Percentiles rank a stretch among this genome's conserved stretches.
Evolutionary conservation across 2,329 filamentous ascomycete genomes (phyloP).

Genomic region (Arthrinium puccinioides): DNA sequence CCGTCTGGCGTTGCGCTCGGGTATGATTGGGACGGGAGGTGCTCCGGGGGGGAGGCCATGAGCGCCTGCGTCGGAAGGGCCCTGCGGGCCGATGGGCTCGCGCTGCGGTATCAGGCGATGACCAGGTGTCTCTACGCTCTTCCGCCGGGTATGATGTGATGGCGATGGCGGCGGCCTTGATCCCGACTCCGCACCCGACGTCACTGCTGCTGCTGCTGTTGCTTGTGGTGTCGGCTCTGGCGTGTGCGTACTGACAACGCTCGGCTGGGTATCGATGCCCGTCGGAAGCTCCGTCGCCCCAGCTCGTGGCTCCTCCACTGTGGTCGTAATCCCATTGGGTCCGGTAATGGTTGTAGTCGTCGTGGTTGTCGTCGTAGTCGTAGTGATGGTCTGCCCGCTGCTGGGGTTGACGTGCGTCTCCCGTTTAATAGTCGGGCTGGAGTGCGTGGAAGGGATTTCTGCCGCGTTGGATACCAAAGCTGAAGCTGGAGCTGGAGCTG

Average conservation of each 20-base stretch:
- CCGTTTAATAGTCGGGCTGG: constrained; percentile 7
- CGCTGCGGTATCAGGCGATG: constrained; percentile 4
- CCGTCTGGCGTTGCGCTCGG: not conserved
- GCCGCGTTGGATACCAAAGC: not conserved
- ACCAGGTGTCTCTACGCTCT: constrained; percentile 6
- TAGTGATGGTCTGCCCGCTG: constrained; percentile 10
- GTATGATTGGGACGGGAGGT: constrained; percentile 1
- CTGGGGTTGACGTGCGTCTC: constrained; percentile 8
- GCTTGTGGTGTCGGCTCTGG: too few relatives aligned
- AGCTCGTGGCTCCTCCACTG: constrained; percentile 1
- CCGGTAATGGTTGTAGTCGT: constrained; percentile 10
- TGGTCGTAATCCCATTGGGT: constrained; percentile 4
- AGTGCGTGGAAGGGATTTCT: constrained; percentile 4
- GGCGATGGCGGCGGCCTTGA: not conserved
- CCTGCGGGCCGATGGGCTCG: too few relatives aligned
- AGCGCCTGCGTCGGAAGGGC: not conserved
- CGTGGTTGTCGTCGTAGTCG: constrained; percentile 10
- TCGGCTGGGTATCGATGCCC: not conserved
- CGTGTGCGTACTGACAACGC: not conserved
- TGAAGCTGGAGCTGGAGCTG: not conserved
- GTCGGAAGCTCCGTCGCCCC: constrained; percentile 1
- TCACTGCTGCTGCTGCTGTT: not conserved
- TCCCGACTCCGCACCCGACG: not conserved
- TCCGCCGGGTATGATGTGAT: not conserved
- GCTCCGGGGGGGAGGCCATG: not conserved